These are phyloP conservation scores for Phaeosphaeria sp. DNA, from an alignment of 2,329 filamentous ascomycete genomes.

Conservation along the genomic window DNA sequence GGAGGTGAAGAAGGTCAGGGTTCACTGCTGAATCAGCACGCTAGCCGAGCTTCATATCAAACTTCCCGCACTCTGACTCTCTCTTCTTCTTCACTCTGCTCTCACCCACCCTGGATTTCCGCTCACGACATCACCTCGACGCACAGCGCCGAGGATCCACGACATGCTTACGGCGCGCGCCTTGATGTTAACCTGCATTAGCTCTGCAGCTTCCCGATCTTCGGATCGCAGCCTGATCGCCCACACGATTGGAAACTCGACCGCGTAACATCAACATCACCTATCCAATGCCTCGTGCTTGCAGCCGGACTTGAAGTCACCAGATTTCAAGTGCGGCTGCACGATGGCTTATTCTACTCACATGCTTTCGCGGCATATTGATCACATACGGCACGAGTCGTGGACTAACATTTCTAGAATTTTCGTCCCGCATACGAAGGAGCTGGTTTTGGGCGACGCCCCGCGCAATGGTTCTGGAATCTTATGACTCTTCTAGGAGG, in stretches of 20 bases:
- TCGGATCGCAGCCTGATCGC: not conserved
- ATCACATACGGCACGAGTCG: not conserved
- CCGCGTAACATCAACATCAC: too few species aligned
- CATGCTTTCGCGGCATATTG: not conserved
- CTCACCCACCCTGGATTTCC: not conserved
- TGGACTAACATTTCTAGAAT: too few species aligned
- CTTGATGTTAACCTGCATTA: not conserved
- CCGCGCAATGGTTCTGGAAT: too few species aligned
- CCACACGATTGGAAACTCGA: not conserved
- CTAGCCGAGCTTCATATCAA: not conserved
- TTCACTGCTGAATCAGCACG: not conserved
- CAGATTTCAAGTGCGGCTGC: conserved; percentile 12
- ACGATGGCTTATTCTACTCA: conserved; percentile 3
- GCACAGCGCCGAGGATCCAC: not conserved
- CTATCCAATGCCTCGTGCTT: conserved; percentile 4
- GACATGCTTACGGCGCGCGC: not conserved
- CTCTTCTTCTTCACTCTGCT: not conserved
- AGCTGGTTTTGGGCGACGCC: too few species aligned
- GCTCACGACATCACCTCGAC: not conserved
- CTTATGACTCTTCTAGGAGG: too few species aligned
- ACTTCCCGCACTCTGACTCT: not conserved
- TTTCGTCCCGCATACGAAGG: too few species aligned
- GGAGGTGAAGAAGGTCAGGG: not conserved
- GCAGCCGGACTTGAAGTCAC: conserved; percentile 20
- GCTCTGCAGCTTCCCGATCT: not conserved